phyloP scores from a whole-genome alignment of 2,329 filamentous ascomycete genomes.

The Pyricularia pennisetigena region DNA sequence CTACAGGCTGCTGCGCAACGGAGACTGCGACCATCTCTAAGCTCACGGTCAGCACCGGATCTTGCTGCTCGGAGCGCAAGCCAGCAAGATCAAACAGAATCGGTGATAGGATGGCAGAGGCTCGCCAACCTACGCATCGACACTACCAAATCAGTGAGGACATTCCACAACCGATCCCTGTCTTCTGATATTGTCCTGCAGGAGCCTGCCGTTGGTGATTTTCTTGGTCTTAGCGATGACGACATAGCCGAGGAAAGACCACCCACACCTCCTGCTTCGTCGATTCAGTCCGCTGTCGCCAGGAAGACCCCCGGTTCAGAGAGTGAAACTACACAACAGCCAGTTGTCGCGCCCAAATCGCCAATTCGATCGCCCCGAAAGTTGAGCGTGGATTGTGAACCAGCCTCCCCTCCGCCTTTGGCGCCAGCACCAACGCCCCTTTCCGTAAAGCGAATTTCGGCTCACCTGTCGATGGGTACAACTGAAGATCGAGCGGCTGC shows the following conservation, averaged over 20 bases:
- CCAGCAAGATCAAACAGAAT: slow-evolving; percentile 8
- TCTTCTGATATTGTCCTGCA: slow-evolving; percentile 26
- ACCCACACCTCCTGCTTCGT: slow-evolving; percentile 4
- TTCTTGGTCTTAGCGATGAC: slow-evolving; percentile 44
- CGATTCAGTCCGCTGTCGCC: slow-evolving; percentile 2
- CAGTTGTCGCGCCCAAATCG: slow-evolving; percentile 1
- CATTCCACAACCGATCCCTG: background rate
- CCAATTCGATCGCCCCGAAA: slow-evolving; percentile 4
- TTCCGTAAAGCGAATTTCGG: slow-evolving; percentile 18
- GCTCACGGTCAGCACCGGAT: background rate
- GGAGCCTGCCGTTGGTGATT: slow-evolving; percentile 44
- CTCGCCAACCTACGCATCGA: slow-evolving; percentile 11
- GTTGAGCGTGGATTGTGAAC: slow-evolving; percentile 6
- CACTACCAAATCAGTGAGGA: background rate
- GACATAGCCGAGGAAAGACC: slow-evolving; percentile 40
- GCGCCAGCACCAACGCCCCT: slow-evolving; percentile 24
- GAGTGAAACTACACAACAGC: background rate
- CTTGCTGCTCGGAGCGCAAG: slow-evolving; percentile 4
- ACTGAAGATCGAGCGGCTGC: slow-evolving; percentile 23
- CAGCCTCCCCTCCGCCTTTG: slow-evolving; percentile 27
- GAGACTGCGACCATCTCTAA: background rate
- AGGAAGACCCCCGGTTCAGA: slow-evolving; percentile 4
- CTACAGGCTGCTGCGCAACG: background rate
- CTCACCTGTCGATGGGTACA: background rate
- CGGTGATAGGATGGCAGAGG: slow-evolving; percentile 7